phyloP scores from a whole-genome alignment of 306 rosid species.

The Lathyrus tuberosus region DNA sequence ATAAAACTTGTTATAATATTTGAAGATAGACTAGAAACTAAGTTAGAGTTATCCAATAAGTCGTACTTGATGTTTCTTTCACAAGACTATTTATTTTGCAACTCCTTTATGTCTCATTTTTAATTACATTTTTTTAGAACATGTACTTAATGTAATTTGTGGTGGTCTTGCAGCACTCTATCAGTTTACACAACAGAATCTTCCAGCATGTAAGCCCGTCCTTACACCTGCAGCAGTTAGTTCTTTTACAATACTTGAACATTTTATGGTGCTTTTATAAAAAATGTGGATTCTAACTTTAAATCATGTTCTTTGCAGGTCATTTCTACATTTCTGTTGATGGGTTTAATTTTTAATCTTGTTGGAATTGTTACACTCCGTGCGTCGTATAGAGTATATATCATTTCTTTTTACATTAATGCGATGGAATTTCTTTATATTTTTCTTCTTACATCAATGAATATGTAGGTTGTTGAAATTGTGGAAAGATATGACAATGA shows the following conservation, averaged over 20 bases:
- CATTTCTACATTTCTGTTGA: conserved; percentile 65
- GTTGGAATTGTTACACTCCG: conserved; percentile 73
- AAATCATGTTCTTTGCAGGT: conserved; percentile 61
- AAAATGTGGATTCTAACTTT: conserved; percentile 32
- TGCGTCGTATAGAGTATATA: conserved; percentile 66
- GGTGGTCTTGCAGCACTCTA: conserved; percentile 58
- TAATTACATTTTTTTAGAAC: conserved; percentile 15
- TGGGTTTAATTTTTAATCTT: conserved; percentile 78
- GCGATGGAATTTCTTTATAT: conserved; percentile 13
- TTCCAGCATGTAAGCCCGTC: conserved; percentile 94
- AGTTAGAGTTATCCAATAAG: conserved; percentile 19
- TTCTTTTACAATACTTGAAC: conserved; percentile 43
- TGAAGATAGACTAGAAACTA: conserved; percentile 16
- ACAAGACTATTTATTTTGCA: conserved; percentile 10
- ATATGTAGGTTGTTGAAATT: conserved; percentile 80
- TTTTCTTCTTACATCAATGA: conserved; percentile 38
- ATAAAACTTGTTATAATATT: conserved; percentile 13
- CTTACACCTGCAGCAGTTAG: conserved; percentile 88
- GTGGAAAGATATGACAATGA: conserved; percentile 80
- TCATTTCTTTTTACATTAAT: conserved; percentile 37
- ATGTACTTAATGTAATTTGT: conserved; percentile 36
- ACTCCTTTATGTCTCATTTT: background rate
- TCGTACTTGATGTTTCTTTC: conserved; percentile 33
- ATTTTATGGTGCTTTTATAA: conserved; percentile 24
- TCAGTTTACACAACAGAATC: conserved; percentile 87